phyloP scores from a whole-genome alignment of 306 rosid species.

The Trifolium subterraneum region DNA sequence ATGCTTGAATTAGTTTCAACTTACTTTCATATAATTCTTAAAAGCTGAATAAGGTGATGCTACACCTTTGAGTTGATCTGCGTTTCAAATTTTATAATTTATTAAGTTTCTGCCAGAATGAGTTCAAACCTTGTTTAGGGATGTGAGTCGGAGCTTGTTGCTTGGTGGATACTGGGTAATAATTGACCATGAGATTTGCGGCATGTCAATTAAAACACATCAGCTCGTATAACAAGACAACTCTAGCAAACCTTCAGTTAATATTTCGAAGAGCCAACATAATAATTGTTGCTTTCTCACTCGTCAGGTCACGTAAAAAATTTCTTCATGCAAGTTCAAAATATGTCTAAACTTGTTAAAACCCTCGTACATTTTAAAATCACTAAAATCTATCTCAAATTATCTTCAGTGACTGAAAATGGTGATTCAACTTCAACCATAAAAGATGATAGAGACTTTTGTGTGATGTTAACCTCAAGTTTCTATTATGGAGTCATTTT shows the following conservation, averaged over 20 bases:
- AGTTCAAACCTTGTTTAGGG: neutral
- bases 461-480: conserved; percentile 3
- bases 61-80: conserved; percentile 7
- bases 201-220: neutral
- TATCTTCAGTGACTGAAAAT: conserved; percentile 22
- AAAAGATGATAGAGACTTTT: conserved; percentile 5
- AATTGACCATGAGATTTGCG: conserved; percentile 2
- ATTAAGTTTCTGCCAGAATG: conserved; percentile 19
- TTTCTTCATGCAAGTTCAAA: neutral
- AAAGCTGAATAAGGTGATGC: conserved; percentile 25
- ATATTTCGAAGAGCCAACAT: conserved; percentile 10
- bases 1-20: conserved; percentile 2
- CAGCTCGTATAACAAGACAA: conserved; percentile 18
- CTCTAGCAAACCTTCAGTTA: conserved; percentile 20
- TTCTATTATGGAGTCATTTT: conserved; percentile 7
- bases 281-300: conserved; percentile 9
- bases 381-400: conserved; percentile 17
- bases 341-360: conserved; percentile 16
- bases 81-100: neutral
- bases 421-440: conserved; percentile 1
- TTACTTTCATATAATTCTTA: conserved; percentile 25
- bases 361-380: conserved; percentile 7
- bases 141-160: conserved; percentile 5
- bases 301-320: too few relatives aligned
- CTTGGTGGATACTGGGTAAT: conserved; percentile 23